Conservation (phyloP, 129 eudicot species). For the Flaveria brownii region DNA sequence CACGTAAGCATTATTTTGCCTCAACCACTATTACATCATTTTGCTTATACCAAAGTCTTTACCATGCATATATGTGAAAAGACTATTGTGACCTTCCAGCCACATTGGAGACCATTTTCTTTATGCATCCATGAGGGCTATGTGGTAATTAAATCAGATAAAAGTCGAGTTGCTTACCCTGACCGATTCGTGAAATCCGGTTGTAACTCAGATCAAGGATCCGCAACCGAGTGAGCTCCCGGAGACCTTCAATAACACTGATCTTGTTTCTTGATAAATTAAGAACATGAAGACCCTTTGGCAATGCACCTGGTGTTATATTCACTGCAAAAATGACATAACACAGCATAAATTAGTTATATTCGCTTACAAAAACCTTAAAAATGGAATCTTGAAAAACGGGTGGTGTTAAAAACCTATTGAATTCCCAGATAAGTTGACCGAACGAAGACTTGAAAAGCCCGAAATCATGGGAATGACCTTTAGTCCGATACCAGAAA, state of each 20-base stretch:
- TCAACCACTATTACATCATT: neutral
- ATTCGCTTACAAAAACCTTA: neutral
- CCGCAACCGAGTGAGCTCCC: constrained; percentile 74
- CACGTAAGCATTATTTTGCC: too few relatives aligned
- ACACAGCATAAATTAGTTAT: neutral
- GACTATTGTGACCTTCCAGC: neutral
- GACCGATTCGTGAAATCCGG: constrained; percentile 75
- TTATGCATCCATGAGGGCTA: neutral
- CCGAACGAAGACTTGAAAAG: constrained; percentile 69
- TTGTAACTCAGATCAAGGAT: constrained; percentile 84
- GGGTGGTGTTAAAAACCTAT: constrained; percentile 51
- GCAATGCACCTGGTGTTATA: constrained; percentile 67
- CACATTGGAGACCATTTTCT: neutral
- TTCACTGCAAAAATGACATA: constrained; percentile 50
- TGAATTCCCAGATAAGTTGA: constrained; percentile 74
- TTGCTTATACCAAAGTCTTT: neutral
- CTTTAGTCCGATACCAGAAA: constrained; percentile 69
- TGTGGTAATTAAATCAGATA: neutral
- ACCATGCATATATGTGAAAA: neutral
- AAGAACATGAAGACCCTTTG: constrained; percentile 85
- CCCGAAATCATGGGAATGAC: constrained; percentile 60
- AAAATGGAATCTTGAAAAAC: neutral
- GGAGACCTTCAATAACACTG: constrained; percentile 70
- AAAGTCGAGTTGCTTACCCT: constrained; percentile 48
- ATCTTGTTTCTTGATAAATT: constrained; percentile 85